Conservation (phyloP, 176 grass and related monocot species). For the Oryza rufipogon region DNA sequence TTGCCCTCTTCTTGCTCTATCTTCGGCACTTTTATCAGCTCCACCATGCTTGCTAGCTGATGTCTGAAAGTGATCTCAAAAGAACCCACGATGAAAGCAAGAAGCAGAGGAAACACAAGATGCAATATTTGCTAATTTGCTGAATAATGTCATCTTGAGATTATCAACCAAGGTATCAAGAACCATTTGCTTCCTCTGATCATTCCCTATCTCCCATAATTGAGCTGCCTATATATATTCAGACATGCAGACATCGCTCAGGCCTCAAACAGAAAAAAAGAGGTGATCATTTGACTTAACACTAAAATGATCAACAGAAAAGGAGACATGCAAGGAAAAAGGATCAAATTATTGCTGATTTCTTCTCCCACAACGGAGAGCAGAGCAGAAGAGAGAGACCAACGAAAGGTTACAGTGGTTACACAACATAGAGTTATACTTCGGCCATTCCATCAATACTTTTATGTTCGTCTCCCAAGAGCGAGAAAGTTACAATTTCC, state of each 20-base stretch:
- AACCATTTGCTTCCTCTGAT: background rate
- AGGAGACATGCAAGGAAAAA: background rate
- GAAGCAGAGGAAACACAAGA: background rate
- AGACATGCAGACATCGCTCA: background rate
- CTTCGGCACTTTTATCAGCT: constrained; percentile 23
- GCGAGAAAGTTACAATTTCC: background rate
- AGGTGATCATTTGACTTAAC: background rate
- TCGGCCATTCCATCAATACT: constrained; percentile 3
- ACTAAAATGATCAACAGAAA: background rate
- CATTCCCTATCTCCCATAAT: constrained; percentile 4
- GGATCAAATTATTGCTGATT: background rate
- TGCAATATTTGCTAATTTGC: background rate
- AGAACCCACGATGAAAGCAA: background rate
- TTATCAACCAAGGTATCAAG: background rate
- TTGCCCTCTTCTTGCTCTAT: constrained; percentile 27
- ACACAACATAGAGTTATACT: background rate
- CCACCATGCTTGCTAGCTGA: background rate
- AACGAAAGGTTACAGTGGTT: background rate
- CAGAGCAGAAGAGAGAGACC: constrained; percentile 26
- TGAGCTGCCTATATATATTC: background rate
- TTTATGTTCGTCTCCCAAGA: constrained; percentile 12
- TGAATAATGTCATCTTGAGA: background rate
- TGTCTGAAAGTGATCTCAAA: background rate
- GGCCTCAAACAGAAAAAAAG: background rate
- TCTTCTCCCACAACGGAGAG: background rate